Evolutionary conservation across 108 stramenopile species (phyloP).

Genomic region (Pinguiococcus pyrenoidosus): DNA sequence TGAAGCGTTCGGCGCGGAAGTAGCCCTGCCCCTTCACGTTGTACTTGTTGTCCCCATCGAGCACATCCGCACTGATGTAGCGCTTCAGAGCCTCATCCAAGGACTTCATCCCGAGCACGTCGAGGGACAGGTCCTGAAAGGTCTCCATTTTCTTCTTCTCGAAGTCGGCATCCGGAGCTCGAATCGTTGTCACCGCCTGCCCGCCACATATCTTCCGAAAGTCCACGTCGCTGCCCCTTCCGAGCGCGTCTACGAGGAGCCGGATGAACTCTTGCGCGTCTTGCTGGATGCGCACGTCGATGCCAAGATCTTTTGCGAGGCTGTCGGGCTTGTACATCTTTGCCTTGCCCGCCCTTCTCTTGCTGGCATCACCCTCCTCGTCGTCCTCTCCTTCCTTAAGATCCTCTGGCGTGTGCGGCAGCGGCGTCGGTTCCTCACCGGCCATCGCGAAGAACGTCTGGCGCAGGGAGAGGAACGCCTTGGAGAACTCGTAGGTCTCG

Average conservation of each 20-base stretch:
- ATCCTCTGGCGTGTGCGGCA: too few species aligned
- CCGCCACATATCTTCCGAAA: constrained; percentile 2
- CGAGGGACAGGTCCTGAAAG: constrained; percentile 16
- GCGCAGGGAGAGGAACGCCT: too few species aligned
- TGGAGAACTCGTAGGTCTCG: too few species aligned
- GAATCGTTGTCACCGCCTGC: constrained; percentile 3
- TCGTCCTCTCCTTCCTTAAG: too few species aligned
- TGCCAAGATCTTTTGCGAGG: constrained; percentile 7
- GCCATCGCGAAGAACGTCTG: too few species aligned
- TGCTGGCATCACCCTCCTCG: too few species aligned
- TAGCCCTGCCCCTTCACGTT: constrained; percentile 2
- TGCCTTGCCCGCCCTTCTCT: too few species aligned
- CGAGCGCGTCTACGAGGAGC: not conserved
- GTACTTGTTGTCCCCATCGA: constrained; percentile 11
- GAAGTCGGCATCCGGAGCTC: constrained; percentile 5
- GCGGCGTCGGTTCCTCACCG: too few species aligned
- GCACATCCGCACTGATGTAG: constrained; percentile 5
- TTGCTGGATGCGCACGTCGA: constrained; percentile 9
- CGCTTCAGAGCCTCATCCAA: constrained; percentile 4
- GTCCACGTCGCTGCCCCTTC: not conserved
- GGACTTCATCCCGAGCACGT: constrained; percentile 5
- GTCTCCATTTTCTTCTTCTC: not conserved
- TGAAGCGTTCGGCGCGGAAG: constrained; percentile 3
- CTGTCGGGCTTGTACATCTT: too few species aligned
- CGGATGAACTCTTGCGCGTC: constrained; percentile 13